phyloP scores from a whole-genome alignment of 2,329 filamentous ascomycete genomes.

The Fusarium albidum region DNA sequence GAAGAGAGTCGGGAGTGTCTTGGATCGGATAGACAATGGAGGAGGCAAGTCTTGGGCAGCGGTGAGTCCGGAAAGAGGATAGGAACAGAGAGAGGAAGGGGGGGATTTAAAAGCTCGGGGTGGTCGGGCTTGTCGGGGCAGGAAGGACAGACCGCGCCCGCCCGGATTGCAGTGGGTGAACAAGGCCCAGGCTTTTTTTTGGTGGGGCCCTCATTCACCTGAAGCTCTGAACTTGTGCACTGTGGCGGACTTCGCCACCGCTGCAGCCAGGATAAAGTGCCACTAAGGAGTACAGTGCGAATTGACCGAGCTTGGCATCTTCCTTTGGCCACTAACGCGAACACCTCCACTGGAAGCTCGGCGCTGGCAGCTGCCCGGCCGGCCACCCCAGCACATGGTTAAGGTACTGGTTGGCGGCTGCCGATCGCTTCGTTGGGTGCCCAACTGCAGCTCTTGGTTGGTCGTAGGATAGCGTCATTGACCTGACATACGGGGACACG shows the following conservation, averaged over 20 bases:
- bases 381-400: slow-evolving; percentile 19
- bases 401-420: slow-evolving; percentile 29
- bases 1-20: slow-evolving; percentile 16
- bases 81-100: slow-evolving; percentile 14
- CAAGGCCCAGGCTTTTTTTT: neutral
- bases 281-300: slow-evolving; percentile 14
- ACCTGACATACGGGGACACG: no score
- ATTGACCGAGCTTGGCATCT: slow-evolving; percentile 16
- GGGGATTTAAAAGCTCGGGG: slow-evolving; percentile 31
- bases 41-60: slow-evolving; percentile 30
- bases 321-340: slow-evolving; percentile 29
- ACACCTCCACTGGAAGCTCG: slow-evolving; percentile 27
- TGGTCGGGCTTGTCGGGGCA: slow-evolving; percentile 29
- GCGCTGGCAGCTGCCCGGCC: no score
- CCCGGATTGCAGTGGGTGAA: neutral
- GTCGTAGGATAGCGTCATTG: no score
- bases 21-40: slow-evolving; percentile 4
- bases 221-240: slow-evolving; percentile 33
- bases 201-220: slow-evolving; percentile 32
- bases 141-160: slow-evolving; percentile 14
- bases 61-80: slow-evolving; percentile 26
- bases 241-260: slow-evolving; percentile 28
- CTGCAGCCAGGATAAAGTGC: slow-evolving; percentile 9
- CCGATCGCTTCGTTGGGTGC: slow-evolving; percentile 16
- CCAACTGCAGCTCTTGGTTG: no score